phyloP scores from a whole-genome alignment of 345 rosid species.

The Isatis tinctoria region DNA sequence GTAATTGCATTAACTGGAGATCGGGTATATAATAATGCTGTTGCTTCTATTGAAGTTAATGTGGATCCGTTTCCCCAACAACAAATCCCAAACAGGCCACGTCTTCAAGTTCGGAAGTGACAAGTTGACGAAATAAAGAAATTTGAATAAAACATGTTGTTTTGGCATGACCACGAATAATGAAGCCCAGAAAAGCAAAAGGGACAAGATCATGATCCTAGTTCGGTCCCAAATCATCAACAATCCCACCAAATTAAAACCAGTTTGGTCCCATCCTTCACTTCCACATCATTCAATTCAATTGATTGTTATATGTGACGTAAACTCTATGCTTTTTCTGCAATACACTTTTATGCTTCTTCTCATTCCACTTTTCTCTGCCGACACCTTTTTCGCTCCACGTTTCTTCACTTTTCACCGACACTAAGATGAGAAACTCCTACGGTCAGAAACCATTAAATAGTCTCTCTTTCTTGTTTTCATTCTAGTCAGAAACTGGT shows the following conservation, averaged over 20 bases:
- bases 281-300: constrained; percentile 22
- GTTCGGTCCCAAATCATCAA: constrained; percentile 30
- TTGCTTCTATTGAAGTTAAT: not conserved
- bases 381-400: constrained; percentile 26
- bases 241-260: constrained; percentile 13
- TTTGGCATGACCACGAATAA: not conserved
- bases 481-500: constrained; percentile 19
- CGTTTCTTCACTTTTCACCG: constrained; percentile 27
- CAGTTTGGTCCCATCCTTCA: constrained; percentile 23
- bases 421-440: constrained; percentile 16
- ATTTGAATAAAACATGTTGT: not conserved
- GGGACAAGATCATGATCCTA: constrained; percentile 29
- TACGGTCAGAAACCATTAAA: not conserved
- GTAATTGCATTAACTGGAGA: not conserved
- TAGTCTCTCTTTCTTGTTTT: constrained; percentile 7
- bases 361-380: constrained; percentile 22
- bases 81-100: not conserved
- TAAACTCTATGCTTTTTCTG: constrained; percentile 7
- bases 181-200: constrained; percentile 1
- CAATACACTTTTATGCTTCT: not conserved
- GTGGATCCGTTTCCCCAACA: not conserved
- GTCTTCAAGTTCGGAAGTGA: not conserved
- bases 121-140: not conserved
- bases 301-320: constrained; percentile 16
- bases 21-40: not conserved